Conservation (phyloP, 2,329 filamentous ascomycete species). For the Venturia aucupariae region DNA sequence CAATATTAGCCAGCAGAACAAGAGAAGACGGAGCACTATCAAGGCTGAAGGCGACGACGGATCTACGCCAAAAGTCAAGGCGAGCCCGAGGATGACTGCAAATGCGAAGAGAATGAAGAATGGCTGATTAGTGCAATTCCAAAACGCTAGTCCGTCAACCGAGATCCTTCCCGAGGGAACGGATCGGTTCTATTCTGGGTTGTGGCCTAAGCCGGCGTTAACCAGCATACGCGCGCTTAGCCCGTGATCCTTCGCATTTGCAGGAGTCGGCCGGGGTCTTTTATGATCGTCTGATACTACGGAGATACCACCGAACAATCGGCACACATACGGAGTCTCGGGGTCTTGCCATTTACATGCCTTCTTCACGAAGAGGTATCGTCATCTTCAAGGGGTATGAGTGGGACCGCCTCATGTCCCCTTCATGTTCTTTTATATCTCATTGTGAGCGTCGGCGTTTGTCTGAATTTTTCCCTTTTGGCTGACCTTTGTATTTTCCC, state of each 20-base stretch:
- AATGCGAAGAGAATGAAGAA: constrained; percentile 25
- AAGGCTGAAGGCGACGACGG: constrained; percentile 47
- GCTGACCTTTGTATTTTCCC: neutral
- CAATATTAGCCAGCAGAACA: constrained; percentile 42
- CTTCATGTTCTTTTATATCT: neutral
- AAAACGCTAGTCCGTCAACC: neutral
- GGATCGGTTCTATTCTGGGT: neutral
- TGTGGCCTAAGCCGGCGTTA: neutral
- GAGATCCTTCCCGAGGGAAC: neutral
- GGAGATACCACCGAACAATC: constrained; percentile 3
- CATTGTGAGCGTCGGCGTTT: neutral
- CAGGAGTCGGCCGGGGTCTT: neutral
- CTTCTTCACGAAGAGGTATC: neutral
- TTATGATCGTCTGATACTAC: constrained; percentile 1
- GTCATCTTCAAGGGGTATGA: neutral
- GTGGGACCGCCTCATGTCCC: neutral
- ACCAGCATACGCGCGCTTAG: neutral
- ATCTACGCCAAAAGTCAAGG: constrained; percentile 40
- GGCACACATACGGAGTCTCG: neutral
- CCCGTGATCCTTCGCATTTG: neutral
- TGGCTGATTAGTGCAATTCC: neutral
- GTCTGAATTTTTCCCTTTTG: neutral
- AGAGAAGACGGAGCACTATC: constrained; percentile 47
- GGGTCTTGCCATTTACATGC: neutral
- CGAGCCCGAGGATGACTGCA: constrained; percentile 35